Evolutionary conservation across 2,329 filamentous ascomycete species (phyloP).

Genomic region (Fonsecaea nubica): DNA sequence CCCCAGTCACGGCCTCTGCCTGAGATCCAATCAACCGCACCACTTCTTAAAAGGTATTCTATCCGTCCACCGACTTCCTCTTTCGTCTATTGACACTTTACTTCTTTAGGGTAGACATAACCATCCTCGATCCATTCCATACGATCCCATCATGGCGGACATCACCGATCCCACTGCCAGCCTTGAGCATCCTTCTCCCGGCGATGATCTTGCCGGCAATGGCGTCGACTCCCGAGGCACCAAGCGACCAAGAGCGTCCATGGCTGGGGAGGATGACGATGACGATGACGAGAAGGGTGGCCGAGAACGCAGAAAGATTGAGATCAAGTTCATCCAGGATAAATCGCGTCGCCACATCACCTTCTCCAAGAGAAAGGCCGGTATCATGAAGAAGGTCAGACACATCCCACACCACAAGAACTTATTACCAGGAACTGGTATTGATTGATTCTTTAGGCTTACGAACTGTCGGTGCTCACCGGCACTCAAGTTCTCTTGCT

Average conservation of each 20-base stretch:
- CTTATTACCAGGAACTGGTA: slow-evolving; percentile 8
- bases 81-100: slow-evolving; percentile 39
- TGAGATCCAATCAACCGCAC: slow-evolving; percentile 8
- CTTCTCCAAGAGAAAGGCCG: slow-evolving; percentile 99
- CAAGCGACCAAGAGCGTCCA: slow-evolving; percentile 82
- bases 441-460: slow-evolving; percentile 68
- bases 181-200: slow-evolving; percentile 74
- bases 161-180: slow-evolving; percentile 76
- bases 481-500: slow-evolving; percentile 96
- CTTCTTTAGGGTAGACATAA: slow-evolving; percentile 37
- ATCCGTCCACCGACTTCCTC: slow-evolving; percentile 31
- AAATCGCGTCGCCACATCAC: slow-evolving; percentile 99
- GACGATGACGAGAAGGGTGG: slow-evolving; percentile 98
- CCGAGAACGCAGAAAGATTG: slow-evolving; percentile 98
- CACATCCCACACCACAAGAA: slow-evolving; percentile 35
- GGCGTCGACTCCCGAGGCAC: slow-evolving; percentile 79
- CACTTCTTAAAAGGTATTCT: slow-evolving; percentile 29
- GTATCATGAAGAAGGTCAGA: slow-evolving; percentile 99
- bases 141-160: slow-evolving; percentile 70
- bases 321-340: slow-evolving; percentile 99
- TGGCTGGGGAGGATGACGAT: slow-evolving; percentile 88
- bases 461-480: slow-evolving; percentile 95
- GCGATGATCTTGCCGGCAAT: slow-evolving; percentile 74
- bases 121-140: slow-evolving; percentile 37
- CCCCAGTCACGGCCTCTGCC: slow-evolving; percentile 1